Evolutionary conservation across 148 eudicot species (phyloP), one percentile per base, ranked within the genome.

Genomic region (Vaccinium macrocarpon): DNA sequence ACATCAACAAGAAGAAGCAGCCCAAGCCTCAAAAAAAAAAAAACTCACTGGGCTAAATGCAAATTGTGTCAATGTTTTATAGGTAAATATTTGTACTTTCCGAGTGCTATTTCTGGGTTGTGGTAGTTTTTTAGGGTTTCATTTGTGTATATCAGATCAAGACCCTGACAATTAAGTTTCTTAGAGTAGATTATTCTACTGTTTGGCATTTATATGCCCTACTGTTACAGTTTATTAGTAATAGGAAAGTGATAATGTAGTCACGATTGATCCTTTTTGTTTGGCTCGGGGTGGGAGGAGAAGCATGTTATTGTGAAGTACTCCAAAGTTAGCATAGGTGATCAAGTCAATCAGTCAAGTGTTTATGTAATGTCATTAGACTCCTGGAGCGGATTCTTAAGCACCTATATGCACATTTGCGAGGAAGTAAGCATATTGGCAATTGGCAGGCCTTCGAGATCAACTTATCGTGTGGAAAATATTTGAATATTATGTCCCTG

Each of bases 361-460:
- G 56, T 50, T 78, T 52, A 38, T 23, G 15, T 78, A 78, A 25
- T 78, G 19, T 52, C 80, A n/a, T 51, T 78, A 16, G 56, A 52
- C 56, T 0, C 3, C 14, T 49, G 46, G 76, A 76, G 61, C 14
- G 42, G 27, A 78, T 50, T 77, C 80, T 19, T 25, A 77, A 50
- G 38, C 50, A 50, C 14, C 0, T 52, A 35, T n/a, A 38, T 56
- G 62, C 11, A 35, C 53, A 32, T 56, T 79, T 68, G 82, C 70
- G 59, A 80, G 74, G 51, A 59, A 74, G 59, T 29, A 72, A 73
- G 81, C 35, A 21, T 18, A 46, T 79, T 64, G 50, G 27, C 49
- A 76, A 84, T 74, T 64, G 68, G 27, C 49, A 66, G 76, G 76
- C 62, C 84, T 85, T 35, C 15, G 51, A 62, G 82, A 64, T 77